Percentiles rank a stretch among this genome's conserved stretches.
These are phyloP conservation scores for Rhexocercosporidium sp. DNA, from an alignment of 2,329 filamentous ascomycete genomes.

Conservation along the genomic window DNA sequence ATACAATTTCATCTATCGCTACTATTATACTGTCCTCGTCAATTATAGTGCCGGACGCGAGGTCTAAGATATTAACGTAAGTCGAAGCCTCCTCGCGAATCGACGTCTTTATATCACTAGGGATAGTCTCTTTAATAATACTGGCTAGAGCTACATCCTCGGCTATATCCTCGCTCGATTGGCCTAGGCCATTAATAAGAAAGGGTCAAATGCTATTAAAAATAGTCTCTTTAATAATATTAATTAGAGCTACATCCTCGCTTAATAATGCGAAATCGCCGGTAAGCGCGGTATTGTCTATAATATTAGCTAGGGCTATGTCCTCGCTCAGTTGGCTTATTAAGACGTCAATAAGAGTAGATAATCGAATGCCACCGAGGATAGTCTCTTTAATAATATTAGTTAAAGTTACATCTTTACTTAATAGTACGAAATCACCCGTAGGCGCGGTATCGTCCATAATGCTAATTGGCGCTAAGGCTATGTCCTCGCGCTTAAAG, in stretches of 20 bases:
- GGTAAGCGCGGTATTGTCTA: background rate
- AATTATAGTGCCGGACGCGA: constrained; percentile 1
- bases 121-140: too few relatives aligned
- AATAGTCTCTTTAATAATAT: too few relatives aligned
- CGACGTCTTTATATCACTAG: background rate
- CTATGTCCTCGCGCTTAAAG: constrained; percentile 7
- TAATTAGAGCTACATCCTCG: background rate
- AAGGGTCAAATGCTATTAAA: constrained; percentile 1
- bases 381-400: too few relatives aligned
- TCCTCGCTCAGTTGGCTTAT: background rate
- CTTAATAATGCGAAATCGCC: background rate
- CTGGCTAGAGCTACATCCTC: too few relatives aligned
- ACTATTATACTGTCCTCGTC: background rate
- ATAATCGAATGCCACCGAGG: background rate
- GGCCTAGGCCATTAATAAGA: background rate
- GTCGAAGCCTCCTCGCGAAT: background rate
- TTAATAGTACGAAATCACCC: constrained; percentile 1
- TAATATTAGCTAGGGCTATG: background rate
- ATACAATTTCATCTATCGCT: background rate
- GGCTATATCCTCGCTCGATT: background rate
- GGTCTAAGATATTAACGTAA: constrained; percentile 7
- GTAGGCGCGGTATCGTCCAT: background rate
- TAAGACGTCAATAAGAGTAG: background rate
- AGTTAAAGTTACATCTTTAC: too few relatives aligned
- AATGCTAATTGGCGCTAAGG: constrained; percentile 2